Conservation (phyloP, 2,329 filamentous ascomycete species). For the Trematosphaeria pertusa region DNA sequence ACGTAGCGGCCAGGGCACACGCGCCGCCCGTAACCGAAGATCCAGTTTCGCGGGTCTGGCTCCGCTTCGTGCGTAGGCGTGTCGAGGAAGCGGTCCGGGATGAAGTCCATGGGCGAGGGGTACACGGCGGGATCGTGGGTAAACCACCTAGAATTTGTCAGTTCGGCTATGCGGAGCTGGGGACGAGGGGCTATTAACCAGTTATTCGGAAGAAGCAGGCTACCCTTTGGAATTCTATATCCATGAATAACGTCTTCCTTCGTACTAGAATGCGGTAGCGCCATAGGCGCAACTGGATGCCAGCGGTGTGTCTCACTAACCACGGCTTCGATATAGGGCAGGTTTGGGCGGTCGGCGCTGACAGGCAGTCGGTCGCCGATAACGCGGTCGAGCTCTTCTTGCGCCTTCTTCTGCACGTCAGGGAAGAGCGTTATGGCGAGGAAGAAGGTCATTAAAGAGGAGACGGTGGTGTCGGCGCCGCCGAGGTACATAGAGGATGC, state of each 20-base stretch:
- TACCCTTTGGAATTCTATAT: conserved; percentile 53
- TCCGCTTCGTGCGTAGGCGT: conserved; percentile 42
- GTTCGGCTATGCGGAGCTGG: not conserved
- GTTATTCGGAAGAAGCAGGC: conserved; percentile 46
- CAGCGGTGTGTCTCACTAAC: conserved; percentile 55
- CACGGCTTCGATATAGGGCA: conserved; percentile 48
- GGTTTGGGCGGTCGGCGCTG: conserved; percentile 53
- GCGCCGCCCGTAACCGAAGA: conserved; percentile 53
- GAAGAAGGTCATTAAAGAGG: conserved; percentile 53
- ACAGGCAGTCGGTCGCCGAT: conserved; percentile 58
- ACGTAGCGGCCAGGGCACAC: conserved; percentile 53
- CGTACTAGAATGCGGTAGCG: conserved; percentile 37
- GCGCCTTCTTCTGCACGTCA: conserved; percentile 56
- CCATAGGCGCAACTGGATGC: conserved; percentile 42
- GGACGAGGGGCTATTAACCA: conserved; percentile 37
- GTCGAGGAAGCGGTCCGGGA: conserved; percentile 53
- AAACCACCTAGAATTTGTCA: conserved; percentile 43
- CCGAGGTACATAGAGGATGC: conserved; percentile 53
- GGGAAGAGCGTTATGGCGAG: conserved; percentile 61
- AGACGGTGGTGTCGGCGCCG: conserved; percentile 56
- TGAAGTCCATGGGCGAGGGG: conserved; percentile 49
- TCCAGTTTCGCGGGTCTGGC: conserved; percentile 45
- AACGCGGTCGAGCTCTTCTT: conserved; percentile 57
- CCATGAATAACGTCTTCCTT: conserved; percentile 48
- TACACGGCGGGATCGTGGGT: conserved; percentile 51